A percentile compares a stretch with the other conserved stretches of the same genome.
Conservation (phyloP, 202 grass and related monocot species). For the Alloteropsis angusta region DNA sequence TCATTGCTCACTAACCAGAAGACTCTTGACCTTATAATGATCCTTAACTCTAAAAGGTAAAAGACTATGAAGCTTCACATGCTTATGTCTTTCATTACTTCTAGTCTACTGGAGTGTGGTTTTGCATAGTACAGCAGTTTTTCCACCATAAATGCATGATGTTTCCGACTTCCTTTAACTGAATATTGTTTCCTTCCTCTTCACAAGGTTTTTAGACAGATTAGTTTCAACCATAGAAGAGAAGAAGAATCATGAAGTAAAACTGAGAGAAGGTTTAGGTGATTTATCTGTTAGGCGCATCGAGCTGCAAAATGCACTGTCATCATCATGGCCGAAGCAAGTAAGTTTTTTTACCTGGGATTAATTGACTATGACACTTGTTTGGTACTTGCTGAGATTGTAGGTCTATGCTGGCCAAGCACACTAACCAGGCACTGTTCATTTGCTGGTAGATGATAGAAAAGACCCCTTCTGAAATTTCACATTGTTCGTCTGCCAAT, state of each 20-base stretch:
- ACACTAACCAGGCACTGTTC: neutral
- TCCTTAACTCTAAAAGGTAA: slow-evolving; percentile 92
- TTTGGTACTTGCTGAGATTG: neutral
- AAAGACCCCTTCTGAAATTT: neutral
- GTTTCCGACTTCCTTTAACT: neutral
- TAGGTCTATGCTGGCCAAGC: neutral
- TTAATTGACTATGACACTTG: neutral
- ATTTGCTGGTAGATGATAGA: neutral
- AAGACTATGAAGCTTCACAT: neutral
- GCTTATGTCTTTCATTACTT: neutral
- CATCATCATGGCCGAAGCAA: slow-evolving; percentile 94
- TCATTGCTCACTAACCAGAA: slow-evolving; percentile 81
- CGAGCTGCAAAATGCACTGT: slow-evolving; percentile 84
- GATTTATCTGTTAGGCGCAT: slow-evolving; percentile 78
- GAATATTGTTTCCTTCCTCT: slow-evolving; percentile 3
- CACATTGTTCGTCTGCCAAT: neutral
- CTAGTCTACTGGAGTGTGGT: neutral
- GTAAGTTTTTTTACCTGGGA: slow-evolving; percentile 27
- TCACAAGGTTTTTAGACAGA: slow-evolving; percentile 77
- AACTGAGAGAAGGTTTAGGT: slow-evolving; percentile 66
- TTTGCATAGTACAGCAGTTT: neutral
- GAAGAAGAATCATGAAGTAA: slow-evolving; percentile 91
- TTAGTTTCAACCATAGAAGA: slow-evolving; percentile 73
- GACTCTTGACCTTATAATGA: slow-evolving; percentile 96
- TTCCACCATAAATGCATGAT: slow-evolving; percentile 2